Conservation (phyloP, 2,329 filamentous ascomycete species). For the Cladophialophora yegresii region DNA sequence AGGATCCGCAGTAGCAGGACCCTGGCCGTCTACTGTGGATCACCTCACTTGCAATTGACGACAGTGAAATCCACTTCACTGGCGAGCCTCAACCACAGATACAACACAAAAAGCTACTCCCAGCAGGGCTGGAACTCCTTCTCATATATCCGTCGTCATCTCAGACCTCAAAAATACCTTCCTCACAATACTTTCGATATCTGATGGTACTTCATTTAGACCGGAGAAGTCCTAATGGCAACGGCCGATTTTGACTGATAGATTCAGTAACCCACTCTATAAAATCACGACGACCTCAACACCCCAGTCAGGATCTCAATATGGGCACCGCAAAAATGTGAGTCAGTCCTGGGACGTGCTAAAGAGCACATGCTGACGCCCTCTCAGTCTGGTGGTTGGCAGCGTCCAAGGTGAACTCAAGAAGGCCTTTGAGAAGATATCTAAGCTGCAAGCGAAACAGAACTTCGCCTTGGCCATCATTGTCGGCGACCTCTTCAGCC, state of each 20-base stretch:
- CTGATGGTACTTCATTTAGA: not conserved
- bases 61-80: not conserved
- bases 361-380: not conserved
- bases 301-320: not conserved
- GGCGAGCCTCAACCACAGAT: not conserved
- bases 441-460: constrained; percentile 81
- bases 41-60: not conserved
- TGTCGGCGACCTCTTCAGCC: constrained; percentile 76
- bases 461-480: constrained; percentile 83
- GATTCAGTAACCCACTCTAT: not conserved
- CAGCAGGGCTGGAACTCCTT: not conserved
- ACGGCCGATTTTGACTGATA: not conserved
- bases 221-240: not conserved
- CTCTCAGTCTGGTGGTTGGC: constrained; percentile 69
- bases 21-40: not conserved
- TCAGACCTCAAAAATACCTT: not conserved
- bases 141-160: not conserved
- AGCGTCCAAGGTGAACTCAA: constrained; percentile 77
- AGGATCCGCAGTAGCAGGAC: not conserved
- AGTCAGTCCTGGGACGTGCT: constrained; percentile 2
- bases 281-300: not conserved
- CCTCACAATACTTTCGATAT: not conserved
- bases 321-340: constrained; percentile 28
- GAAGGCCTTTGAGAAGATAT: constrained; percentile 75
- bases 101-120: no score